Evolutionary conservation across 2,329 filamentous ascomycete genomes (phyloP).

Genomic region (Zalaria sp.): DNA sequence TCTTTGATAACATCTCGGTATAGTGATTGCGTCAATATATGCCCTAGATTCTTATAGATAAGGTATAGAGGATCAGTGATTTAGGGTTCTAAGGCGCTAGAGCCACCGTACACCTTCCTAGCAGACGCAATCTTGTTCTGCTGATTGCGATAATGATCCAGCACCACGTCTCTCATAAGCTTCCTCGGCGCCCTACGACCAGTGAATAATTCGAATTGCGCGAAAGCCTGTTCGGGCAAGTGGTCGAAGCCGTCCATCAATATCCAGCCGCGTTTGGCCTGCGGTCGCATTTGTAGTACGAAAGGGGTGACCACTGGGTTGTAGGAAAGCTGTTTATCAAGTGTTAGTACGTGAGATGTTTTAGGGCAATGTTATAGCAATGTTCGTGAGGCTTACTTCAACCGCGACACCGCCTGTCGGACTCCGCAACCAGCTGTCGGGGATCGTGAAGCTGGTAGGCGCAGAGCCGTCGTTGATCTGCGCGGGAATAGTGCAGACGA

Average conservation of each 20-base stretch:
- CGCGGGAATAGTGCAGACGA: constrained; percentile 63
- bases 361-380: too few relatives aligned
- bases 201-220: constrained; percentile 71
- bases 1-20: too few relatives aligned
- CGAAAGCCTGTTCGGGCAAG: constrained; percentile 64
- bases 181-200: constrained; percentile 56
- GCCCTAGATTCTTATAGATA: too few relatives aligned
- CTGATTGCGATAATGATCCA: constrained; percentile 16
- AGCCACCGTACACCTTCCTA: too few relatives aligned
- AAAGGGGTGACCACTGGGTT: constrained; percentile 59
- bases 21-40: too few relatives aligned
- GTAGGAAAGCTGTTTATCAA: constrained; percentile 38
- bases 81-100: too few relatives aligned
- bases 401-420: constrained; percentile 63
- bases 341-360: not conserved
- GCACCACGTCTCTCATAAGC: constrained; percentile 55
- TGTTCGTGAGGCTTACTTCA: constrained; percentile 33
- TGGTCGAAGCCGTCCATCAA: constrained; percentile 64
- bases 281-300: constrained; percentile 48
- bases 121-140: too few relatives aligned
- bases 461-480: constrained; percentile 51
- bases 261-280: constrained; percentile 53
- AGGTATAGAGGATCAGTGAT: too few relatives aligned
- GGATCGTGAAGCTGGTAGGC: constrained; percentile 52
- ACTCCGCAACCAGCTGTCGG: constrained; percentile 55